Percentiles rank a stretch among this genome's conserved stretches.
These are phyloP conservation scores for Rhodotorula diobovata DNA, from an alignment of 768 basidiomycete genomes.

Conservation along the genomic window DNA sequence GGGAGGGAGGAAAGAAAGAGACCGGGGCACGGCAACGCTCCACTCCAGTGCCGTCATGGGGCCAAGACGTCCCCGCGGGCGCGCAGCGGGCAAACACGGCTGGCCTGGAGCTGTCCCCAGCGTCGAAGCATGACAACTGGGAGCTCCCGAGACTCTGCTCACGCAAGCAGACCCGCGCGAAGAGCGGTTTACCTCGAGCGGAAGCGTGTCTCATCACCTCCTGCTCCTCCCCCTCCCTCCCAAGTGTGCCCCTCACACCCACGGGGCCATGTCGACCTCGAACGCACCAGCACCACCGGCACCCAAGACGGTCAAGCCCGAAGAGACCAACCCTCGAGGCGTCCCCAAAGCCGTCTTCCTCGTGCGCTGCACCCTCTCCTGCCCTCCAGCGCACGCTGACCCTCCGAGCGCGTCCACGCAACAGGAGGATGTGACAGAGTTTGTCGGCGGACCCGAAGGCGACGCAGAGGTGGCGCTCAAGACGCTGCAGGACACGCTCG, in stretches of 20 bases:
- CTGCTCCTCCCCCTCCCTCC: background rate
- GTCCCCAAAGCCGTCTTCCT: constrained; percentile 95
- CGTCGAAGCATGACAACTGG: too few relatives aligned
- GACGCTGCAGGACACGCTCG: constrained; percentile 83
- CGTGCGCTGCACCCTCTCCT: constrained; percentile 58
- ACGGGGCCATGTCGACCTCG: background rate
- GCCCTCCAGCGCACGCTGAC: background rate
- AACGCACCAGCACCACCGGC: background rate
- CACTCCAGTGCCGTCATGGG: too few relatives aligned
- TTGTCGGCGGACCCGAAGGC: constrained; percentile 70
- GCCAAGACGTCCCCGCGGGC: too few relatives aligned
- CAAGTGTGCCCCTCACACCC: too few relatives aligned
- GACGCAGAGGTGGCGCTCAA: constrained; percentile 73
- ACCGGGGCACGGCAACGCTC: too few relatives aligned
- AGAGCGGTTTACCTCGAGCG: too few relatives aligned
- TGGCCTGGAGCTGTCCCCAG: too few relatives aligned
- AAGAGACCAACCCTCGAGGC: constrained; percentile 66
- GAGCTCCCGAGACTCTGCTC: too few relatives aligned
- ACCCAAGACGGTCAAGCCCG: background rate
- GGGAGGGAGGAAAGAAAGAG: background rate
- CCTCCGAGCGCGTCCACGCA: background rate
- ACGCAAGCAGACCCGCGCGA: too few relatives aligned
- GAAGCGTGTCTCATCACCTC: background rate
- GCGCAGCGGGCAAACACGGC: too few relatives aligned
- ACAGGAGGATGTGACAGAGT: constrained; percentile 80